phyloP scores from a whole-genome alignment of 2,329 filamentous ascomycete genomes.

The Tympanopsis confertula region DNA sequence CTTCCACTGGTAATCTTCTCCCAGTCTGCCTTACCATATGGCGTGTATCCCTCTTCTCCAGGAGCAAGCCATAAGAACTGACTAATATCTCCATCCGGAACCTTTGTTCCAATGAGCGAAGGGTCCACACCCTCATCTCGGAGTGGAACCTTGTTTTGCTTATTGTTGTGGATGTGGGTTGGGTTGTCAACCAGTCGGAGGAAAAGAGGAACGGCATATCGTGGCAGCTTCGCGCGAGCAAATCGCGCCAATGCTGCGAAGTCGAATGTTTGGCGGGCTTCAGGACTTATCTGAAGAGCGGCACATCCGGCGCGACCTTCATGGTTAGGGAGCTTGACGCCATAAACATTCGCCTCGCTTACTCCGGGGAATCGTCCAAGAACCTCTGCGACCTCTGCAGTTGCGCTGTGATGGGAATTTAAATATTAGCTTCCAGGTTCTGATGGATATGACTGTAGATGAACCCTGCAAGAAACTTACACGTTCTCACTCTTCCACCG shows the following conservation, averaged over 20 bases:
- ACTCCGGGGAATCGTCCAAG: conserved; percentile 56
- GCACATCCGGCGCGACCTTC: conserved; percentile 78
- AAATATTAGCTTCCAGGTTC: too few species aligned
- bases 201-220: conserved; percentile 69
- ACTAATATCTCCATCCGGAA: conserved; percentile 34
- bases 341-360: conserved; percentile 76
- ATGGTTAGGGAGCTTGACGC: conserved; percentile 66
- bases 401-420: too few species aligned
- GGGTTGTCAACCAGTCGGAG: conserved; percentile 51
- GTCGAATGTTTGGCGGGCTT: conserved; percentile 24
- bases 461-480: too few species aligned
- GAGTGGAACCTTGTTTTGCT: conserved; percentile 71
- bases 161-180: conserved; percentile 63
- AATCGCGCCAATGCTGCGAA: conserved; percentile 52
- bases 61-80: conserved; percentile 55
- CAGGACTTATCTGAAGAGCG: conserved; percentile 50
- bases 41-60: conserved; percentile 51
- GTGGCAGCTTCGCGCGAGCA: conserved; percentile 45
- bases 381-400: conserved; percentile 68
- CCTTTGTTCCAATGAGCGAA: conserved; percentile 28
- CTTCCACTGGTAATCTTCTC: too few species aligned
- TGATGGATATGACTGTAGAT: too few species aligned
- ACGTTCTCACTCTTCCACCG: conserved; percentile 79
- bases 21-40: conserved; percentile 61
- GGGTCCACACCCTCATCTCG: conserved; percentile 67